Conservation (phyloP, 257 asterid species). For the Leonotis leonurus region DNA sequence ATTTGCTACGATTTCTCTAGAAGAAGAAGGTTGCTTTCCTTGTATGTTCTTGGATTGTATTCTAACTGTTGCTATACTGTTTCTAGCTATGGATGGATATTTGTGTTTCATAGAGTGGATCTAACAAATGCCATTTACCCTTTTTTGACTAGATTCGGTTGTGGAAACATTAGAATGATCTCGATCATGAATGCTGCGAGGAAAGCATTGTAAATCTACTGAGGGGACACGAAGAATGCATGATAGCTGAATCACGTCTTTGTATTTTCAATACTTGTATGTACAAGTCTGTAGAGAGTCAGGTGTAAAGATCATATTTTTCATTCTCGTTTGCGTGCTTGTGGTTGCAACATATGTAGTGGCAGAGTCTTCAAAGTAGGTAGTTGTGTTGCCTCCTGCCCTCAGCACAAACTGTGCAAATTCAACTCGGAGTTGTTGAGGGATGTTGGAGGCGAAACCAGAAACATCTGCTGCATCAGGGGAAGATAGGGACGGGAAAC, state of each 20-base stretch:
- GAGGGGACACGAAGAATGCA: constrained; percentile 15
- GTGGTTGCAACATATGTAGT: constrained; percentile 31
- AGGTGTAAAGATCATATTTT: constrained; percentile 37
- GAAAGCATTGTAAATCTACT: constrained; percentile 36
- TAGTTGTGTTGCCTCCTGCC: constrained; percentile 25
- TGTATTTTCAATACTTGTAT: constrained; percentile 31
- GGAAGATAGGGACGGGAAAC: constrained; percentile 20
- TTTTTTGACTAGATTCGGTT: constrained; percentile 33
- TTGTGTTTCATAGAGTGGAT: not conserved
- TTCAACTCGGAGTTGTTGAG: constrained; percentile 3
- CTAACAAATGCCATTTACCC: constrained; percentile 2
- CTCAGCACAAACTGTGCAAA: constrained; percentile 10
- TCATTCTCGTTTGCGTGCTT: constrained; percentile 40
- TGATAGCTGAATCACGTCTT: constrained; percentile 41
- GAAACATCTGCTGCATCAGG: constrained; percentile 6
- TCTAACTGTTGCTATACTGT: not conserved
- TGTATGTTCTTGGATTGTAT: not conserved
- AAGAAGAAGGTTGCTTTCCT: not conserved
- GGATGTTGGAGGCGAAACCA: not conserved
- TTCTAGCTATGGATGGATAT: not conserved
- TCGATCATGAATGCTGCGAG: constrained; percentile 29
- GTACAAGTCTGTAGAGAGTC: constrained; percentile 46
- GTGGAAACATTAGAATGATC: constrained; percentile 24
- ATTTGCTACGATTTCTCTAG: not conserved
- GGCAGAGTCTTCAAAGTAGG: constrained; percentile 29